phyloP scores from a whole-genome alignment of 148 eudicot species.

The Cornus kousa region DNA sequence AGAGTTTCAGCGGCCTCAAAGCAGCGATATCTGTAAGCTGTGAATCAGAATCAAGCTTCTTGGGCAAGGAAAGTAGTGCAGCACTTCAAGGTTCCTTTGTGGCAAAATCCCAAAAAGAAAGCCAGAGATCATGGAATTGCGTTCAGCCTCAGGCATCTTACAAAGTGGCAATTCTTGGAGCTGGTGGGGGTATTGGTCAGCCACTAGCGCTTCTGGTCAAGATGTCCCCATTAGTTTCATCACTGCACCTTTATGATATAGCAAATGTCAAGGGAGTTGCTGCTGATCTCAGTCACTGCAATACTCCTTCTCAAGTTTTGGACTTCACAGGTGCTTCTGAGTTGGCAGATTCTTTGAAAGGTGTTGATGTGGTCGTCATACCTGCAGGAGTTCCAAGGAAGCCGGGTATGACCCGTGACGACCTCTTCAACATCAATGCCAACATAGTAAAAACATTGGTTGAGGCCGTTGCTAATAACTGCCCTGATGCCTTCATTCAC shows the following conservation, averaged over 20 bases:
- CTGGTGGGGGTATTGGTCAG: slow-evolving; percentile 88
- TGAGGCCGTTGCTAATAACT: slow-evolving; percentile 85
- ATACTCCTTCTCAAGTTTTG: slow-evolving; percentile 70
- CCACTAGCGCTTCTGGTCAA: slow-evolving; percentile 75
- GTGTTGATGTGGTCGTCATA: slow-evolving; percentile 73
- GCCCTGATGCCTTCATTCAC: slow-evolving; percentile 89
- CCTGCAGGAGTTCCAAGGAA: slow-evolving; percentile 96
- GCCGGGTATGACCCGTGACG: slow-evolving; percentile 96
- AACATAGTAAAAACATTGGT: slow-evolving; percentile 69
- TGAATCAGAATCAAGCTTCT: slow-evolving; percentile 43
- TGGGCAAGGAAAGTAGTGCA: slow-evolving; percentile 40
- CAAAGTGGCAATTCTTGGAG: slow-evolving; percentile 92
- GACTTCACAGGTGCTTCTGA: slow-evolving; percentile 75
- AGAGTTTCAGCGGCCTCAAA: slow-evolving; percentile 56
- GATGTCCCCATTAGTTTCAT: slow-evolving; percentile 85
- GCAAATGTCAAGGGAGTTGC: slow-evolving; percentile 96
- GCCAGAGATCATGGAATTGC: slow-evolving; percentile 21
- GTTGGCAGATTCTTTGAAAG: slow-evolving; percentile 58
- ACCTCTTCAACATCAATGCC: slow-evolving; percentile 85
- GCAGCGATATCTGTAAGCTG: slow-evolving; percentile 30
- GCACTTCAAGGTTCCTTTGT: slow-evolving; percentile 29
- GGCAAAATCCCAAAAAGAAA: slow-evolving; percentile 25
- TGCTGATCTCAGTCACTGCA: slow-evolving; percentile 94
- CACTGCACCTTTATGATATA: slow-evolving; percentile 75
- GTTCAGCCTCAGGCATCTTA: slow-evolving; percentile 59